phyloP scores from a whole-genome alignment of 2,329 filamentous ascomycete genomes.

The Aspergillus ustus region DNA sequence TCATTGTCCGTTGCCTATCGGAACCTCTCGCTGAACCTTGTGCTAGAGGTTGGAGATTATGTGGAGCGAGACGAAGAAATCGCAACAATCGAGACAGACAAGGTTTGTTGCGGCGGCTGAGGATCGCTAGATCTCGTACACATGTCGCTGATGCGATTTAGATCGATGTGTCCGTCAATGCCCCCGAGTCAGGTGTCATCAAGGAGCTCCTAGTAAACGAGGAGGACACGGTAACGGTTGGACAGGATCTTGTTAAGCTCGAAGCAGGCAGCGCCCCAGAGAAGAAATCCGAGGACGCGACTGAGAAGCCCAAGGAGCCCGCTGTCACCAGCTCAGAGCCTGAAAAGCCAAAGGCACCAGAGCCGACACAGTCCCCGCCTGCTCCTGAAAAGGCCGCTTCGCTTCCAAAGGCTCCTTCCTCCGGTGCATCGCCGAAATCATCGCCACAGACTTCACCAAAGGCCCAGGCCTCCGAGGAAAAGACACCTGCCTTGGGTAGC shows the following conservation, averaged over 20 bases:
- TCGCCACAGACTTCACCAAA: conserved; percentile 29
- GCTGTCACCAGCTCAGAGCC: conserved; percentile 54
- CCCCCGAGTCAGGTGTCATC: conserved; percentile 85
- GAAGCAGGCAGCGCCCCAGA: conserved; percentile 73
- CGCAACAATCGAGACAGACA: conserved; percentile 98
- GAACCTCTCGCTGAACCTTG: background rate
- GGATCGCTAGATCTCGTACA: background rate
- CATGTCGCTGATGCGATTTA: conserved; percentile 40
- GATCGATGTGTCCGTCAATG: conserved; percentile 98
- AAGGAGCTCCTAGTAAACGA: conserved; percentile 90
- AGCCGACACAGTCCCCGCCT: conserved; percentile 18
- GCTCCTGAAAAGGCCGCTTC: conserved; percentile 37
- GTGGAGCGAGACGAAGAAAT: conserved; percentile 97
- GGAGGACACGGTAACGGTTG: conserved; percentile 93
- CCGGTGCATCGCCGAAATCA: conserved; percentile 33
- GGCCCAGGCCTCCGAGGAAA: conserved; percentile 23
- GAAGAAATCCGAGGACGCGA: conserved; percentile 60
- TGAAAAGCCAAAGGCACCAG: conserved; percentile 33
- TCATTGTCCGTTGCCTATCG: background rate
- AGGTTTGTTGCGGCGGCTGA: conserved; percentile 59
- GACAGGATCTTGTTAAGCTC: conserved; percentile 85
- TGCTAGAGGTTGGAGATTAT: conserved; percentile 78
- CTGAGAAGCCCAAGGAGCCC: conserved; percentile 64
- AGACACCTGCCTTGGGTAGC: conserved; percentile 61
- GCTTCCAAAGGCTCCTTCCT: conserved; percentile 47